These are phyloP conservation scores for Russula brevipes DNA, from an alignment of 768 basidiomycete species.

Conservation along the genomic window DNA sequence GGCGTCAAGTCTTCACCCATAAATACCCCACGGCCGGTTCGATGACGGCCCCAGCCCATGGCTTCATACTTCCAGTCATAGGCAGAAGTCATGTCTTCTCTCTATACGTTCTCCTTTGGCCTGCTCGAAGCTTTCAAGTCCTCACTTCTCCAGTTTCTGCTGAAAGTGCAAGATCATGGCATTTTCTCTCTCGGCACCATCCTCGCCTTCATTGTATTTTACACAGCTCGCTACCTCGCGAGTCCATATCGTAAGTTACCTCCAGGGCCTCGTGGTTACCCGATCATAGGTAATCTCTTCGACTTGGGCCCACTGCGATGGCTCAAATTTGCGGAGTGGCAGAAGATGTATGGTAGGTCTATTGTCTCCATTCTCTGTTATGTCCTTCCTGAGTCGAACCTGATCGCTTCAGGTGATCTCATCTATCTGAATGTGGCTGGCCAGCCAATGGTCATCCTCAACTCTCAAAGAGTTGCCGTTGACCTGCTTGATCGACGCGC, in stretches of 20 bases:
- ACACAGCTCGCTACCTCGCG: neutral
- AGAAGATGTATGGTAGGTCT: constrained; percentile 11
- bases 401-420: neutral
- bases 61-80: too few relatives aligned
- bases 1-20: too few relatives aligned
- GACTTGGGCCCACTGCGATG: neutral
- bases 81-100: neutral
- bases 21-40: too few relatives aligned
- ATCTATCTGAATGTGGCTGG: neutral
- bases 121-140: neutral
- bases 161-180: neutral
- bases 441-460: neutral
- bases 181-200: neutral
- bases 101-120: neutral
- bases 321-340: constrained; percentile 10
- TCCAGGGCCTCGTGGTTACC: constrained; percentile 10
- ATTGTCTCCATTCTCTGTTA: neutral
- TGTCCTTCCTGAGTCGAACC: neutral
- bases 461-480: neutral
- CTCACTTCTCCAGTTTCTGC: neutral
- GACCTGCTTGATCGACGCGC: neutral
- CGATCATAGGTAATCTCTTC: constrained; percentile 7
- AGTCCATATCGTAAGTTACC: constrained; percentile 13
- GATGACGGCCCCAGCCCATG: too few relatives aligned
- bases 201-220: neutral